Evolutionary conservation across 176 grass and related monocot genomes (phyloP), one percentile per base, ranked within the genome.

Genomic region (Hsuehochloa calcarea): DNA sequence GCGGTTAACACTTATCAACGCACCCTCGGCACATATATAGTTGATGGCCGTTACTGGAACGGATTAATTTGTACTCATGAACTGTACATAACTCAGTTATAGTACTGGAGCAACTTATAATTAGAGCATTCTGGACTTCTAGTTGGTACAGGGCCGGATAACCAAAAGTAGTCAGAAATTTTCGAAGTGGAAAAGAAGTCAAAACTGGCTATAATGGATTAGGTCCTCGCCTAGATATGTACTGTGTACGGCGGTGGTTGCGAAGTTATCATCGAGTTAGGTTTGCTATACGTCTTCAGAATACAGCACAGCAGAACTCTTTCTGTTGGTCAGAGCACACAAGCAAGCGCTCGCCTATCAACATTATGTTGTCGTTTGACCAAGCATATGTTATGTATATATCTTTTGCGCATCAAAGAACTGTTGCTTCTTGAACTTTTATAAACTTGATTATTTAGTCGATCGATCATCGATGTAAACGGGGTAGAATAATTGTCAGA

Each of bases 241-340:
- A 58, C 22, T 25, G 51, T 70, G n/a, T 70, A 44, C 27, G 1
- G 10, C 5, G 79, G 86, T 77, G 51, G 86, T 62, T 82, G 72
- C n/a, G 7, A 47, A 51, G 86, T 82, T 62, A 44, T 40, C 6
- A 52, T 88, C 86, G 23, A 77, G 56, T 65, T 77, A 61, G 56
- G 49, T 26, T 69, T 69, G 26, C 20, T 10, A 14, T n/a, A 14
- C 23, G 31, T 29, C 63, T 22, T 17, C 39, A 49, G 45, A 80
- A 74, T 73, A 80, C 8, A 74, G 10, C 13, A 39, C n/a, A n/a
- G 10, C 13, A 39, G 25, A 6, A 58, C 26, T 9, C 2, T 8
- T 63, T 44, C 4, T 4, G 40, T n/a, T 72, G 56, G 40, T 72
- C 67, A 14, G 22, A 64, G 26, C 75, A 10, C 55, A 72, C 55